A percentile compares a stretch with the other conserved stretches of the same genome.
phyloP scores from a whole-genome alignment of 2,329 filamentous ascomycete genomes.

The Claviceps cyperi region DNA sequence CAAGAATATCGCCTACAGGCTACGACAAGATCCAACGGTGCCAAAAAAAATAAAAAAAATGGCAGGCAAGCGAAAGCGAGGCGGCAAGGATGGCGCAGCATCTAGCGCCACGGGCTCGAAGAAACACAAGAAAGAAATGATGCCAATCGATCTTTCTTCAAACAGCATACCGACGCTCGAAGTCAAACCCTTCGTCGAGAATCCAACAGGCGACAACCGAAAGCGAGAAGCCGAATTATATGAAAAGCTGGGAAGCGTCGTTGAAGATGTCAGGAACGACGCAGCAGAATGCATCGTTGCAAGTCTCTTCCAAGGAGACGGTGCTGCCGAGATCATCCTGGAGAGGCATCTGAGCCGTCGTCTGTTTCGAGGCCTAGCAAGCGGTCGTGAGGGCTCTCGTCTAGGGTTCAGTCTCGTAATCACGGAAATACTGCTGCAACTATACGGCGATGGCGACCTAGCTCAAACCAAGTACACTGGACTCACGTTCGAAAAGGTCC shows the following conservation, averaged over 20 bases:
- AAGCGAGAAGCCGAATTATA: slow-evolving; percentile 46
- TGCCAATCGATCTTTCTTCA: slow-evolving; percentile 9
- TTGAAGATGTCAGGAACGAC: slow-evolving; percentile 37
- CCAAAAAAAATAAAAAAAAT: slow-evolving; percentile 8
- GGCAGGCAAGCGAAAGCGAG: slow-evolving; percentile 23
- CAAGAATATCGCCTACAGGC: not conserved
- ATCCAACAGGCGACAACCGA: slow-evolving; percentile 36
- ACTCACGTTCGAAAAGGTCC: slow-evolving; percentile 40
- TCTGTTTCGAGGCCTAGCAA: slow-evolving; percentile 78
- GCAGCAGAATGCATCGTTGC: slow-evolving; percentile 46
- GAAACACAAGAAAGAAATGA: slow-evolving; percentile 17
- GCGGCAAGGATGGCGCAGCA: slow-evolving; percentile 17
- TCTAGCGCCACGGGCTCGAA: slow-evolving; percentile 12
- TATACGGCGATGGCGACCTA: slow-evolving; percentile 41
- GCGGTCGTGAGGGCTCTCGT: slow-evolving; percentile 74
- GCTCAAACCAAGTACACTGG: slow-evolving; percentile 33
- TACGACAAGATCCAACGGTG: not conserved
- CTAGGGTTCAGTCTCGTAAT: slow-evolving; percentile 82
- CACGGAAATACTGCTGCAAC: slow-evolving; percentile 61
- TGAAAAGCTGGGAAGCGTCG: slow-evolving; percentile 45
- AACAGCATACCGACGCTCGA: slow-evolving; percentile 17
- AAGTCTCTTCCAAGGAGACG: slow-evolving; percentile 35
- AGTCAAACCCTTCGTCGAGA: slow-evolving; percentile 34
- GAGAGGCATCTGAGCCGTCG: slow-evolving; percentile 47
- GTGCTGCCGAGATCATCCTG: slow-evolving; percentile 37